These are phyloP conservation scores for Penicillium brasilianum DNA, from an alignment of 2,329 filamentous ascomycete genomes.

Conservation along the genomic window DNA sequence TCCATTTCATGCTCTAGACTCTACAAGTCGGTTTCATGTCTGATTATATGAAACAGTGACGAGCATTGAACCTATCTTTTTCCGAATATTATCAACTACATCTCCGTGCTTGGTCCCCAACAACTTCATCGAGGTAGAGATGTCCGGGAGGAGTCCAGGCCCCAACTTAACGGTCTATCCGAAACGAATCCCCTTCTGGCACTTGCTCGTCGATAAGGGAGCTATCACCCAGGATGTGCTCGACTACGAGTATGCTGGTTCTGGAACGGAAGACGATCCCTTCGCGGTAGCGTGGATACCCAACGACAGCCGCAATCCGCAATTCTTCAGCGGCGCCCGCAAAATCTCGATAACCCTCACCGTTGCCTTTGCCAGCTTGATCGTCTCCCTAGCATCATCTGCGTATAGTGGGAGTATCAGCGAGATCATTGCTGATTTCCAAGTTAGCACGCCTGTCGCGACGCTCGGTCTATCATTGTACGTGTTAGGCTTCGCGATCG, in stretches of 20 bases:
- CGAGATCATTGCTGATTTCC: conserved; percentile 8
- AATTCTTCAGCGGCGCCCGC: conserved; percentile 7
- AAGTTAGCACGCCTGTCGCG: conserved; percentile 10
- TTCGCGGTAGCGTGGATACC: conserved; percentile 15
- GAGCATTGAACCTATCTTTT: background rate
- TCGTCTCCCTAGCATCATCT: conserved; percentile 14
- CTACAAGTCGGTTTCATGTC: background rate
- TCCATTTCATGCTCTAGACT: background rate
- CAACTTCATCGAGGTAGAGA: background rate
- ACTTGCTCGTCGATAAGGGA: conserved; percentile 6
- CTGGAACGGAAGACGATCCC: conserved; percentile 12
- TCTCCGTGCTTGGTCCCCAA: background rate
- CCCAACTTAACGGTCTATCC: background rate
- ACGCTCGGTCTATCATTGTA: conserved; percentile 15
- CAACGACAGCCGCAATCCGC: conserved; percentile 10
- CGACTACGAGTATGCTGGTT: conserved; percentile 10
- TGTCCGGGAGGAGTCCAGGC: background rate
- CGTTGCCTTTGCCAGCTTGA: conserved; percentile 2
- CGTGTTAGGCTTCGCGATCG: conserved; percentile 15
- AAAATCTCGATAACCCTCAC: conserved; percentile 12
- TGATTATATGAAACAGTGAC: background rate
- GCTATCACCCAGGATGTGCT: conserved; percentile 13
- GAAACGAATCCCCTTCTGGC: background rate
- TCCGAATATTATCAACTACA: background rate
- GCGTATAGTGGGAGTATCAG: conserved; percentile 13